Conservation (phyloP, 2,329 filamentous ascomycete genomes). For the Capronia americana region DNA sequence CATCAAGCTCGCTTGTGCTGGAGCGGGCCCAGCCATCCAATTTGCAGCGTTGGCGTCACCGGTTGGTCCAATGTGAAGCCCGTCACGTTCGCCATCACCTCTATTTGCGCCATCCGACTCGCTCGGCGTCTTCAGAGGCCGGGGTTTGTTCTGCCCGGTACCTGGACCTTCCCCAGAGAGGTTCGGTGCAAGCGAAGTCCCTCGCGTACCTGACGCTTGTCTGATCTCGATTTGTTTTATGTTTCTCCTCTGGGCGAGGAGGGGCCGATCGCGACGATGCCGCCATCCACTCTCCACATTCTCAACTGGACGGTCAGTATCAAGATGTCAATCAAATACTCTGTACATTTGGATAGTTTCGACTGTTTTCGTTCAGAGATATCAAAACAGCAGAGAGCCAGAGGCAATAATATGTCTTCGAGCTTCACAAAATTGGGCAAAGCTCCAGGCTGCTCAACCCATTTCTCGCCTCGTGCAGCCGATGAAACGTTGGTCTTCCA, state of each 20-base stretch:
- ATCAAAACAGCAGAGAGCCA: neutral
- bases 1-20: constrained; percentile 7
- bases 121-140: neutral
- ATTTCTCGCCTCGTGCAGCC: neutral
- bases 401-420: neutral
- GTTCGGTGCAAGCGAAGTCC: constrained; percentile 4
- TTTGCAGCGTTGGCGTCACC: neutral
- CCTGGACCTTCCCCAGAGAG: constrained; percentile 22
- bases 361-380: neutral
- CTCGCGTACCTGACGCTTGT: constrained; percentile 10
- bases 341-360: neutral
- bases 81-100: constrained; percentile 17
- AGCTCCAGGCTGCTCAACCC: constrained; percentile 1
- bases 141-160: neutral
- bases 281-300: constrained; percentile 31
- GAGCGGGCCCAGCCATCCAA: neutral
- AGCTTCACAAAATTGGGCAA: neutral
- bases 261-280: constrained; percentile 13
- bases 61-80: neutral
- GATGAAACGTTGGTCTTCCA: constrained; percentile 29
- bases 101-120: constrained; percentile 1
- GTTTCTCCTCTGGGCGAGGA: neutral
- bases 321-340: constrained; percentile 14
- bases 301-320: constrained; percentile 23
- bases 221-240: constrained; percentile 14